Base-by-base conservation (phyloP, 805 yeast genomes). In the Naumovozyma castellii region DNA sequence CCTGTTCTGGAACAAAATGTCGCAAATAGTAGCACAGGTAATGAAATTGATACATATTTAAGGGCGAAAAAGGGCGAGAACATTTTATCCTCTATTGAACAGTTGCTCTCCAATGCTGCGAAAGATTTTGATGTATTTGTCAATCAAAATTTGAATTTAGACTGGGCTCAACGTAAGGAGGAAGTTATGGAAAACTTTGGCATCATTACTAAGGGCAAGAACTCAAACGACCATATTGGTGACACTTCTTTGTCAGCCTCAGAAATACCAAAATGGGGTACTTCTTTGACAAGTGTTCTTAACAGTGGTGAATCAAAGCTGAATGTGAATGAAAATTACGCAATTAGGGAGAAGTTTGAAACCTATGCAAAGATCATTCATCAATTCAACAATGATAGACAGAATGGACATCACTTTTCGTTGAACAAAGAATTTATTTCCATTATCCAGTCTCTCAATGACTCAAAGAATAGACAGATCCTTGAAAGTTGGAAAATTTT, bases 121-220 rank as follows among this genome's bases (percentile, higher is more conserved):
- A 71, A 71, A 41, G 96, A 87, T 54, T 92, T 90, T 61, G 96
- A 88, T 57, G 63, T 61, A 34, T 84, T 78, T 56, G 78, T 90
- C 43, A 78, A 72, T 49, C 75, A 78, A 45, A 84, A 80, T 50
- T 69, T 92, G 18, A 67, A 81, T 3, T 69, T 83, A 36, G 95
- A 88, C 59, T 92, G 97, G 97, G 76, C 76, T 42, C 75, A 75
- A 36, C 76, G 85, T 46, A 80, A 85, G 51, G 76, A 77, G 45
- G 83, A 80, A 50, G 72, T 90, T 35, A 75, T 84, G 54, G 80
- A 76, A 46, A 74, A 80, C 16, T 75, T 86, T 48, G 90, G 94
- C 1, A 68, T 76, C 16, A 61, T 72, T 13, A 48, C 69, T 35
- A 65, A 64, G 36, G 60, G 50, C 33, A 51, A 54, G 9, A 45